A percentile compares a stretch with the other conserved stretches of the same genome.
phyloP scores from a whole-genome alignment of 2,329 filamentous ascomycete genomes.

The Verticillium tricorpus region DNA sequence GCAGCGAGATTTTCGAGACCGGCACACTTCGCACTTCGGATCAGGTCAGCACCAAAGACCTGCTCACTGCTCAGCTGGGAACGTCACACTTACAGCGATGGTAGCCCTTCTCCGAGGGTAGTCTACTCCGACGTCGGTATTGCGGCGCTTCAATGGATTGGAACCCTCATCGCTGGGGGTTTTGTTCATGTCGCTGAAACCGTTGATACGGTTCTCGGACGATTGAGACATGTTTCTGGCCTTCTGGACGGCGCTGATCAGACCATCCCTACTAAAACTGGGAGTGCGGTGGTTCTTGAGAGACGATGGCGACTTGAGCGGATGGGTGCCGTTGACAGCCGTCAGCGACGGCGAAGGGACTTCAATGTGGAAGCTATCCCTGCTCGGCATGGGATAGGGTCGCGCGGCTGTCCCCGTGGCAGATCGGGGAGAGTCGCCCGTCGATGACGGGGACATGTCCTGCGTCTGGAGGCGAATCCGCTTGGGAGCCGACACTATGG shows the following conservation, averaged over 20 bases:
- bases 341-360: slow-evolving; percentile 40
- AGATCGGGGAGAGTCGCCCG: slow-evolving; percentile 47
- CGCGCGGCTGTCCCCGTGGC: slow-evolving; percentile 31
- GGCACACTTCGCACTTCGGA: slow-evolving; percentile 72
- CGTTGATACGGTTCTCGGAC: slow-evolving; percentile 42
- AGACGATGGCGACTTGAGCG: slow-evolving; percentile 47
- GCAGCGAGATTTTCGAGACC: slow-evolving; percentile 74
- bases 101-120: slow-evolving; percentile 61
- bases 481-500: slow-evolving; percentile 15
- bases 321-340: slow-evolving; percentile 33
- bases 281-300: slow-evolving; percentile 42
- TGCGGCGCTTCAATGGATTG: slow-evolving; percentile 57
- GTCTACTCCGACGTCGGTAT: slow-evolving; percentile 56
- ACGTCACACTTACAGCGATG: slow-evolving; percentile 52
- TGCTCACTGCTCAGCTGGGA: background rate
- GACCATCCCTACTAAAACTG: slow-evolving; percentile 50
- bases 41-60: background rate
- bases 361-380: slow-evolving; percentile 46
- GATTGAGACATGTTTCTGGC: slow-evolving; percentile 52
- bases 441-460: slow-evolving; percentile 50
- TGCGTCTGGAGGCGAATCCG: slow-evolving; percentile 17
- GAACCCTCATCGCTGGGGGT: slow-evolving; percentile 45
- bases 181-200: slow-evolving; percentile 32
- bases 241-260: slow-evolving; percentile 49
- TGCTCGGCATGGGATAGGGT: slow-evolving; percentile 39